Evolutionary conservation across 1,284 basidiomycete genomes (phyloP).

Genomic region (Microbotryomycetes sp.): DNA sequence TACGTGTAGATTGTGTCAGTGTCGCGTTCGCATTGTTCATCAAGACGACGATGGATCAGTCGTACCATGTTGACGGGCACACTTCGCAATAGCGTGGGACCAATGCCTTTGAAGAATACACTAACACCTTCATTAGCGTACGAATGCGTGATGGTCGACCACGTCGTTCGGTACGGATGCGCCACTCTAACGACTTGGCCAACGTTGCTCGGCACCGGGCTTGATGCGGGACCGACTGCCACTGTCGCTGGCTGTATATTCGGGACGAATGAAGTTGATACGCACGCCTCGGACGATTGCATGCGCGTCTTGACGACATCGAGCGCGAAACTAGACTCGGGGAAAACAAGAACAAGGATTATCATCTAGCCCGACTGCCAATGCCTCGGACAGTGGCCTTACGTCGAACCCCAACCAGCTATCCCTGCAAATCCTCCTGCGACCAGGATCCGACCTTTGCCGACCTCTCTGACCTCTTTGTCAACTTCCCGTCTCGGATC

Average conservation of each 20-base stretch:
- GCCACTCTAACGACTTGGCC: neutral
- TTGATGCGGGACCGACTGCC: neutral
- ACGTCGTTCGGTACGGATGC: constrained; percentile 53
- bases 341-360: neutral
- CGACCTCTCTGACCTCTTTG: constrained; percentile 37
- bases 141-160: constrained; percentile 54
- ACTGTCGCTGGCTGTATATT: constrained; percentile 1
- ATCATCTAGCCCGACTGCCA: neutral
- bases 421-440: constrained; percentile 71
- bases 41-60: no score
- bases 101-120: constrained; percentile 66
- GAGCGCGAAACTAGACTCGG: constrained; percentile 50
- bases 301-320: constrained; percentile 82
- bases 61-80: constrained; percentile 46
- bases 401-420: constrained; percentile 42
- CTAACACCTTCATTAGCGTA: constrained; percentile 57
- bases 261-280: neutral
- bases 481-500: constrained; percentile 48
- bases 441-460: constrained; percentile 52
- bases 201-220: neutral
- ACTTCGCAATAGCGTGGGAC: constrained; percentile 69
- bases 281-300: constrained; percentile 48
- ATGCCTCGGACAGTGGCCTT: neutral
- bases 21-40: no score
- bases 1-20: no score